These are phyloP conservation scores for Clarkia xantiana DNA, from an alignment of 345 rosid species.

Conservation along the genomic window DNA sequence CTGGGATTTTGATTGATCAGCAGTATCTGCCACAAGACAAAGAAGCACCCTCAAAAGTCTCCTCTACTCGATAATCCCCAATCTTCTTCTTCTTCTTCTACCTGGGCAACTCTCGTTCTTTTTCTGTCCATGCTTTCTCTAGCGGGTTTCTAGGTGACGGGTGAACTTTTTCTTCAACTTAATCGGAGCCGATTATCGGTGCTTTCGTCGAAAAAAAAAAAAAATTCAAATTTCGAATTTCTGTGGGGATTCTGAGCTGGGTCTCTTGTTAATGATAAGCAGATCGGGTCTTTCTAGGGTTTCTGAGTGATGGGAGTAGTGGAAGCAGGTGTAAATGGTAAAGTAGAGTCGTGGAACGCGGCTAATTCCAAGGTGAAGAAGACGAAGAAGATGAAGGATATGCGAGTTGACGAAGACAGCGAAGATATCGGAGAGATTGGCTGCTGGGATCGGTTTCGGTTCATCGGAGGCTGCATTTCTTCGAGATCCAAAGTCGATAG, in stretches of 20 bases:
- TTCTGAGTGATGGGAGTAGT: constrained; percentile 10
- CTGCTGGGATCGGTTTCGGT: constrained; percentile 56
- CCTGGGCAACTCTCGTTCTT: background rate
- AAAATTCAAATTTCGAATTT: constrained; percentile 1
- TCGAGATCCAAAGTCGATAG: constrained; percentile 71
- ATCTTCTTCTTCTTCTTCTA: background rate
- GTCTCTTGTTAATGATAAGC: constrained; percentile 1
- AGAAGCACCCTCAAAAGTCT: background rate
- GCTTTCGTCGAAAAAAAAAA: background rate
- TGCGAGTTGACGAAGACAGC: constrained; percentile 19
- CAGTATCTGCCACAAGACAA: constrained; percentile 5
- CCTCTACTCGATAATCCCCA: background rate
- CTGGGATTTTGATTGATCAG: constrained; percentile 9
- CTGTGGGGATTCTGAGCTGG: background rate
- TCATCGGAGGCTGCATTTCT: constrained; percentile 47
- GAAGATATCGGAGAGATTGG: constrained; percentile 32
- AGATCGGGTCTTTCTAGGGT: constrained; percentile 1
- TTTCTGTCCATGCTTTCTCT: background rate
- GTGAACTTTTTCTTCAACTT: constrained; percentile 2
- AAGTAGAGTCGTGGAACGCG: constrained; percentile 27
- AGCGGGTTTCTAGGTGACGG: background rate
- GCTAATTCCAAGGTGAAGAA: constrained; percentile 33
- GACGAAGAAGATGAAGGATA: constrained; percentile 22
- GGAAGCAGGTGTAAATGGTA: constrained; percentile 23
- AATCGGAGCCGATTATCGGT: background rate